A percentile compares a stretch with the other conserved stretches of the same genome.
phyloP scores from a whole-genome alignment of 2,329 filamentous ascomycete genomes.

The Alternaria sp. region DNA sequence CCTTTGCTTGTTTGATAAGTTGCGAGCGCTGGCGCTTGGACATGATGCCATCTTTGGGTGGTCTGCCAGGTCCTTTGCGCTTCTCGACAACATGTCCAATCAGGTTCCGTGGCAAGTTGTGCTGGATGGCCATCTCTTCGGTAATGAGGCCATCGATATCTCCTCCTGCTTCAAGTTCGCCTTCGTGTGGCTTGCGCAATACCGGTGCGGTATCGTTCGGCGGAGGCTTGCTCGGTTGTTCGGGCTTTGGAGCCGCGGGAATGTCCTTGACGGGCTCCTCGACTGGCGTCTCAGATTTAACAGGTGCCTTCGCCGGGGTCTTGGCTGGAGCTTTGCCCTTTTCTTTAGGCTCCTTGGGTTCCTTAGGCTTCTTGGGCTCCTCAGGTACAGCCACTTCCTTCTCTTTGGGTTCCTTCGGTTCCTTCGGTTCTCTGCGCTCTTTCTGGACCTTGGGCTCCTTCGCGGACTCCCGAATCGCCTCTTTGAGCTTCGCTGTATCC shows the following conservation, averaged over 20 bases:
- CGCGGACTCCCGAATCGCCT: conserved; percentile 8
- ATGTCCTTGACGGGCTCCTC: conserved; percentile 37
- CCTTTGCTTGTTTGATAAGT: conserved; percentile 65
- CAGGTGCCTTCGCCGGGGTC: conserved; percentile 28
- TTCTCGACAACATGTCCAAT: conserved; percentile 59
- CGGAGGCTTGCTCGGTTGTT: conserved; percentile 28
- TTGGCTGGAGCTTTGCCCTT: conserved; percentile 33
- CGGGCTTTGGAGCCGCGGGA: conserved; percentile 29
- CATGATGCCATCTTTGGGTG: conserved; percentile 83
- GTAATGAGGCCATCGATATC: conserved; percentile 44
- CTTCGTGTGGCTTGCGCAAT: conserved; percentile 35
- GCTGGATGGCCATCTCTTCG: conserved; percentile 49
- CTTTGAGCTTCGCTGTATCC: conserved; percentile 12
- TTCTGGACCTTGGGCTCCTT: conserved; percentile 20
- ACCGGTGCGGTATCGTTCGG: conserved; percentile 38
- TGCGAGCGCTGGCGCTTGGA: conserved; percentile 75
- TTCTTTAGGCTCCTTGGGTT: conserved; percentile 30
- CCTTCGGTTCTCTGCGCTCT: conserved; percentile 20
- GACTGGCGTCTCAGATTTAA: conserved; percentile 37
- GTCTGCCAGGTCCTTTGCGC: conserved; percentile 78
- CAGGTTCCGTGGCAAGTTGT: conserved; percentile 45
- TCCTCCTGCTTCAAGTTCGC: conserved; percentile 38
- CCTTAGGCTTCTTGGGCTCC: conserved; percentile 25
- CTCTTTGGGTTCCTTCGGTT: conserved; percentile 21
- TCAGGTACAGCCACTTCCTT: conserved; percentile 21